Percentiles rank a stretch among this genome's conserved stretches.
Evolutionary conservation across 2,329 filamentous ascomycete genomes (phyloP).

Genomic region (Penicillium sp.): DNA sequence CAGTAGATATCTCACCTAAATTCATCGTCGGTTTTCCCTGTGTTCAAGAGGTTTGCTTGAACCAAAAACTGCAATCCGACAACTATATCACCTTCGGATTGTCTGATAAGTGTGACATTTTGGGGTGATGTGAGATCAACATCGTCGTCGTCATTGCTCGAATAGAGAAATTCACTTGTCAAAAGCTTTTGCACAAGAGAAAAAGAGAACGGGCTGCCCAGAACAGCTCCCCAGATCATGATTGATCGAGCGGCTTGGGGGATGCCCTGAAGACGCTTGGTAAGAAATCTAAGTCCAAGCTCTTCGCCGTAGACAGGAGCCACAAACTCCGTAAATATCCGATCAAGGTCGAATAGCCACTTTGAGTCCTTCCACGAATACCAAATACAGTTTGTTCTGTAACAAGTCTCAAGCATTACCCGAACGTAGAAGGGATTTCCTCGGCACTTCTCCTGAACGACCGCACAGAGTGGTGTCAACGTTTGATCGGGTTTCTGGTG

Average conservation of each 20-base stretch:
- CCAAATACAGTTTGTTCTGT: slow-evolving; percentile 83
- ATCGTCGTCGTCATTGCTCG: slow-evolving; percentile 46
- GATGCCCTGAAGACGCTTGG: slow-evolving; percentile 72
- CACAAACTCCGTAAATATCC: slow-evolving; percentile 80
- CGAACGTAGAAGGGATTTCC: slow-evolving; percentile 90
- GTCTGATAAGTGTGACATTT: slow-evolving; percentile 51
- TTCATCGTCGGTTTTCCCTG: slow-evolving; percentile 78
- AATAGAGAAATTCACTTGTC: slow-evolving; percentile 67
- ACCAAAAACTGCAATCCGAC: slow-evolving; percentile 79
- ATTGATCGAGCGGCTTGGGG: slow-evolving; percentile 72
- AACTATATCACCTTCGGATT: slow-evolving; percentile 63
- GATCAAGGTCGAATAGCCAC: slow-evolving; percentile 85
- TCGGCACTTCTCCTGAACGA: slow-evolving; percentile 82
- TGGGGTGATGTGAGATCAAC: slow-evolving; percentile 39
- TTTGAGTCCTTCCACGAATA: slow-evolving; percentile 80
- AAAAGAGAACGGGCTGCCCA: slow-evolving; percentile 83
- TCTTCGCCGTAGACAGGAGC: slow-evolving; percentile 75
- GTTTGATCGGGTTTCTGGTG: slow-evolving; percentile 68
- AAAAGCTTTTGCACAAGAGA: slow-evolving; percentile 73
- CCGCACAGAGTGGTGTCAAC: slow-evolving; percentile 72
- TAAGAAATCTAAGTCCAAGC: slow-evolving; percentile 79
- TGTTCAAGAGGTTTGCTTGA: slow-evolving; percentile 74
- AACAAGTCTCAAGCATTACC: slow-evolving; percentile 84
- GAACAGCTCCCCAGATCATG: slow-evolving; percentile 78
- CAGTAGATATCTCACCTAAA: slow-evolving; percentile 52